Conservation (phyloP, 805 yeast species). For the Komagataella populi region DNA sequence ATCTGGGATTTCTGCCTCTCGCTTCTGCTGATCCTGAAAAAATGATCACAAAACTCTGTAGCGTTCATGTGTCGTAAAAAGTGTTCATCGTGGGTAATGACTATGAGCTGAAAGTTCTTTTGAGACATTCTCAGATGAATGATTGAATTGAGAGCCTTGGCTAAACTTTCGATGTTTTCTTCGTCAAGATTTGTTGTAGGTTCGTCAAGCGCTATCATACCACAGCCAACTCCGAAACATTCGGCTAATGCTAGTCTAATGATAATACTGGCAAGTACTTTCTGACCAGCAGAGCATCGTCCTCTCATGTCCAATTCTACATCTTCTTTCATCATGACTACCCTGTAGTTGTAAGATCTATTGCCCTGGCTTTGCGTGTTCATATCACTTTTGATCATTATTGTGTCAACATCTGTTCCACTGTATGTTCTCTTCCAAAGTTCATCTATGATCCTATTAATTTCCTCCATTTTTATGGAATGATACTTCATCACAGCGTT, state of each 20-base stretch:
- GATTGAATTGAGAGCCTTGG: constrained; percentile 62
- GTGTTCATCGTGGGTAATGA: constrained; percentile 93
- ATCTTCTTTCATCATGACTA: constrained; percentile 88
- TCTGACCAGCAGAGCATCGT: constrained; percentile 95
- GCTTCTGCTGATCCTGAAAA: constrained; percentile 70
- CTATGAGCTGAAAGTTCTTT: constrained; percentile 83
- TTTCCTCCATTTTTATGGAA: constrained; percentile 81
- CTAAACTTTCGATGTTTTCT: constrained; percentile 81
- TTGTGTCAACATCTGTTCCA: constrained; percentile 91
- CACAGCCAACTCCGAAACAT: constrained; percentile 90
- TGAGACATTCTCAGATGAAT: constrained; percentile 67
- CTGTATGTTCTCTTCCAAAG: constrained; percentile 89
- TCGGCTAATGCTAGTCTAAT: constrained; percentile 89
- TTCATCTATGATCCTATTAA: constrained; percentile 77
- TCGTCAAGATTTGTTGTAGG: constrained; percentile 93
- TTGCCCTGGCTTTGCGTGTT: constrained; percentile 27
- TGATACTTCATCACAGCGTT: constrained; percentile 91
- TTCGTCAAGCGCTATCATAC: constrained; percentile 92
- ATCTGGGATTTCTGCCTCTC: constrained; percentile 73
- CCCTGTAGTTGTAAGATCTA: constrained; percentile 80
- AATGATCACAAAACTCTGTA: constrained; percentile 72
- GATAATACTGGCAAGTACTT: constrained; percentile 83
- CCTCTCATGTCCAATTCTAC: constrained; percentile 97
- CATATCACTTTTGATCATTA: constrained; percentile 73
- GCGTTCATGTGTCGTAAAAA: constrained; percentile 82